Conservation (phyloP, 306 rosid species). For the Dryas drummondii region DNA sequence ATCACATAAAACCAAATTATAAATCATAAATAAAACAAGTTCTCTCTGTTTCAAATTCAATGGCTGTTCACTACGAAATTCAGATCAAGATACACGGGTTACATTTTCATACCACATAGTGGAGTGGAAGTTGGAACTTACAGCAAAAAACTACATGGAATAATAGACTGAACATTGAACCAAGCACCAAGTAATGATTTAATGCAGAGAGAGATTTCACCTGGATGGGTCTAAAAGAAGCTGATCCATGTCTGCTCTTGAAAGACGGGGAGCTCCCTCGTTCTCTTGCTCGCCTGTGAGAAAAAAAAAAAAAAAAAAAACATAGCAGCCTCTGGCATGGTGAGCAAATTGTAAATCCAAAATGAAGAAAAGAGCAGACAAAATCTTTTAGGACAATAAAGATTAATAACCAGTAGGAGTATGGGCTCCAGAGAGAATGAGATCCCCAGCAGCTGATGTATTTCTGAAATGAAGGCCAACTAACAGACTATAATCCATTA, state of each 20-base stretch:
- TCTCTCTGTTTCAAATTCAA: no score
- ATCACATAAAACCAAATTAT: no score
- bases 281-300: constrained; percentile 46
- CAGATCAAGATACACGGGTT: no score
- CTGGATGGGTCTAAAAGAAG: constrained; percentile 67
- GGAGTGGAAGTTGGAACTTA: no score
- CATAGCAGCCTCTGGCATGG: not conserved
- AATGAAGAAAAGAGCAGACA: not conserved
- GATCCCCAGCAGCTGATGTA: constrained; percentile 60
- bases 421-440: constrained; percentile 49
- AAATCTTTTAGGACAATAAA: not conserved
- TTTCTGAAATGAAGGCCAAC: constrained; percentile 86
- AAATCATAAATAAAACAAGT: no score
- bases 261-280: constrained; percentile 45
- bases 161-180: no score
- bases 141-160: no score
- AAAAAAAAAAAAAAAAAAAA: constrained; percentile 7
- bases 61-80: no score
- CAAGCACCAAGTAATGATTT: not conserved
- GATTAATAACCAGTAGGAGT: constrained; percentile 47
- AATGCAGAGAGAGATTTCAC: constrained; percentile 36
- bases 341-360: not conserved
- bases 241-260: constrained; percentile 58
- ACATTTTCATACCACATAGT: no score
- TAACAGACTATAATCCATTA: constrained; percentile 88